A percentile compares a stretch with the other conserved stretches of the same genome.
phyloP scores from a whole-genome alignment of 2,329 filamentous ascomycete genomes.

The Cladosporium sp. region DNA sequence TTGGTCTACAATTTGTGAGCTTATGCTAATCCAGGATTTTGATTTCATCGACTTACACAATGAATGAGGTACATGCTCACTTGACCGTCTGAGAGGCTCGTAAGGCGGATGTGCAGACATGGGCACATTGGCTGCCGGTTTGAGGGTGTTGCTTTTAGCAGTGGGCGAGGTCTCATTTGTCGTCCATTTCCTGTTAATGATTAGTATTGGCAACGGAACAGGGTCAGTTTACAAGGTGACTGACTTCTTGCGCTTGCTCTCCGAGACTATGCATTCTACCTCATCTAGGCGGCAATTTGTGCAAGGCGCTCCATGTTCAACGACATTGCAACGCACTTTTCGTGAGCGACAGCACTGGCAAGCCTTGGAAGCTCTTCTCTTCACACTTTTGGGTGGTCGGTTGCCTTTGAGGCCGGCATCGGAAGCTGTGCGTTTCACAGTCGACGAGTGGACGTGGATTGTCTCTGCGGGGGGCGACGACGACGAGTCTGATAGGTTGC shows the following conservation, averaged over 20 bases:
- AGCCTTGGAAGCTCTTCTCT: constrained; percentile 84
- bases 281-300: constrained; percentile 82
- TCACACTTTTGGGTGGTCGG: constrained; percentile 56
- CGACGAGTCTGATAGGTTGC: constrained; percentile 27
- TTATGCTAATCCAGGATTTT: neutral
- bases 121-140: constrained; percentile 19
- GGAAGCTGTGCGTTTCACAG: constrained; percentile 53
- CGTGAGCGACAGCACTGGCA: constrained; percentile 84
- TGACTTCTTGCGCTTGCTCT: constrained; percentile 83
- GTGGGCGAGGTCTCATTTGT: constrained; percentile 19
- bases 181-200: constrained; percentile 33
- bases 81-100: constrained; percentile 23
- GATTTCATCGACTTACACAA: constrained; percentile 49
- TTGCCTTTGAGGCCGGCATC: constrained; percentile 51
- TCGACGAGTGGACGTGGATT: constrained; percentile 18
- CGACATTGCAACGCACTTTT: constrained; percentile 91
- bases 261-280: constrained; percentile 63
- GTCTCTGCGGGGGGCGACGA: constrained; percentile 26
- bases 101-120: constrained; percentile 32
- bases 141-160: constrained; percentile 20
- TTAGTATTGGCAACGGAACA: neutral
- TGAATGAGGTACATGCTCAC: constrained; percentile 58
- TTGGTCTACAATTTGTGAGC: constrained; percentile 22
- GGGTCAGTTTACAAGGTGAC: constrained; percentile 33
- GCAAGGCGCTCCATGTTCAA: constrained; percentile 77